Evolutionary conservation across 192 early-diverging fungal species (phyloP), one percentile per base, ranked within the genome.

Genomic region (Geosiphon pyriformis): DNA sequence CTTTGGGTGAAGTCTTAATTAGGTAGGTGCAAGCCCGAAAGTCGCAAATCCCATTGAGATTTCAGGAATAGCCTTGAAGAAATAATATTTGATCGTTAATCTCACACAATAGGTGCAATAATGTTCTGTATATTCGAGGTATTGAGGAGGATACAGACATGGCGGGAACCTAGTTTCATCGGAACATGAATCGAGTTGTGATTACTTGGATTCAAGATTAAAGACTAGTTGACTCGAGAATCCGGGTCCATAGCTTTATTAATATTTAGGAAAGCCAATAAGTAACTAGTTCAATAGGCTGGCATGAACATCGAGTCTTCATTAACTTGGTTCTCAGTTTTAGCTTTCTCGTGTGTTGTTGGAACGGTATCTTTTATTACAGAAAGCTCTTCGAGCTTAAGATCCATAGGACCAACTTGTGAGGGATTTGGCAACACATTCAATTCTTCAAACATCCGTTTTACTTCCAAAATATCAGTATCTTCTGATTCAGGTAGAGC

Each of bases 1-100:
- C 87, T 47, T 75, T 94, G 23, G 94, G 94, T 23, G 95, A 99
- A 78, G 87, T 99, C 10, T 81, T 98, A 66, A 92, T 99, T 67
- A 84, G 89, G 83, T 84, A 74, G 22, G 37, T 50, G 33, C 4
- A 55, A 17, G 2, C n/a, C n/a, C n/a, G n/a, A n/a, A n/a, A n/a
- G n/a, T n/a, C n/a, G n/a, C n/a, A n/a, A n/a, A n/a, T n/a, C n/a
- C n/a, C n/a, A n/a, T n/a, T n/a, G n/a, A n/a, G n/a, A n/a, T n/a
- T n/a, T n/a, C n/a, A n/a, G n/a, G n/a, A n/a, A n/a, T n/a, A n/a
- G n/a, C n/a, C n/a, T n/a, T n/a, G n/a, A n/a, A 17, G 32, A 12
- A 22, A 15, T 23, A n/a, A 56, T 57, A 15, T 7, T 11, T 12
- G 62, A 10, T 15, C 56, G 17, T 47, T 57, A 6, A 20, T 23